These are phyloP conservation scores for Austroboletus novae-zelandiae DNA, from an alignment of 1,284 basidiomycete genomes.

Conservation along the genomic window DNA sequence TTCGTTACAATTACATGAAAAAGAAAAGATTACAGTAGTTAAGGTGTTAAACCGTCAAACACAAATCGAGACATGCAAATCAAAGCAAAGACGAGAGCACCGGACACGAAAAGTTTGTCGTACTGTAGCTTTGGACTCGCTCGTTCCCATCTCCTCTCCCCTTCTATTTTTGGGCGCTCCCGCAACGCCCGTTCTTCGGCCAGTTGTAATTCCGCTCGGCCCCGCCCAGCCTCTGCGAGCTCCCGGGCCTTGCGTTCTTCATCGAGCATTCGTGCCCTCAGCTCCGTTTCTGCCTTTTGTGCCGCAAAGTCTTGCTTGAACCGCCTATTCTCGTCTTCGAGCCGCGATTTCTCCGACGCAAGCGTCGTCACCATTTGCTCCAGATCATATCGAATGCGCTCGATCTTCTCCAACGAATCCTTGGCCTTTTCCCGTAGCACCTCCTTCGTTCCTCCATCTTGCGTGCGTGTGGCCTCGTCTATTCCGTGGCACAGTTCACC, in stretches of 20 bases:
- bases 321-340: constrained; percentile 32
- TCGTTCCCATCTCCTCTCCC: background rate
- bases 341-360: constrained; percentile 30
- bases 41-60: background rate
- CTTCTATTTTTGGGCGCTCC: constrained; percentile 10
- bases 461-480: constrained; percentile 34
- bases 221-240: constrained; percentile 26
- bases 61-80: background rate
- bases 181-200: constrained; percentile 11
- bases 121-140: background rate
- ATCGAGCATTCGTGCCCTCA: constrained; percentile 27
- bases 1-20: background rate
- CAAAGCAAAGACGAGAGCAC: background rate
- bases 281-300: constrained; percentile 26
- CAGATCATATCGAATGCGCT: constrained; percentile 28
- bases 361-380: constrained; percentile 34
- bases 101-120: background rate
- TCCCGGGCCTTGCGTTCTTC: constrained; percentile 31
- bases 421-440: constrained; percentile 39
- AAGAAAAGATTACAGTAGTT: background rate
- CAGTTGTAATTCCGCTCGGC: constrained; percentile 18
- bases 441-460: constrained; percentile 37
- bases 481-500: constrained; percentile 37
- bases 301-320: constrained; percentile 21
- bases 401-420: constrained; percentile 33